Percentiles rank a stretch among this genome's conserved stretches.
Evolutionary conservation across 2,329 filamentous ascomycete species (phyloP).

Genomic region (Ophiocordyceps camponoti-saundersi): DNA sequence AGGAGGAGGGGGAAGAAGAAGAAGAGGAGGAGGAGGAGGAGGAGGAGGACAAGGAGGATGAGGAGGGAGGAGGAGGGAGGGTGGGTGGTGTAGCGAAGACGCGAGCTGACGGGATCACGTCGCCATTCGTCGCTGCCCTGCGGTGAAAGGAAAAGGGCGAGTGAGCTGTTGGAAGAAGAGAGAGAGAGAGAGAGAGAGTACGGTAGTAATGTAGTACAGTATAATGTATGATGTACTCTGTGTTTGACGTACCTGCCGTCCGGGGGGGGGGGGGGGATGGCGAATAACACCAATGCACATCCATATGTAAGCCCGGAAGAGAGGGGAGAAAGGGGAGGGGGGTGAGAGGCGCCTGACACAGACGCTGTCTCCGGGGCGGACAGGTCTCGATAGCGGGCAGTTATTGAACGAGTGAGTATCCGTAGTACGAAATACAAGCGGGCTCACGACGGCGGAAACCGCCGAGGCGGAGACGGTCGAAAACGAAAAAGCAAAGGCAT

Average conservation of each 20-base stretch:
- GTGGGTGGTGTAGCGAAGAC: background rate
- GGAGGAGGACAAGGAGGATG: background rate
- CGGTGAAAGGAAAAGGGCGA: conserved; percentile 1
- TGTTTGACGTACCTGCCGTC: too few relatives aligned
- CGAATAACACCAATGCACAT: too few relatives aligned
- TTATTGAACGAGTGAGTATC: too few relatives aligned
- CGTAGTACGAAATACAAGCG: too few relatives aligned
- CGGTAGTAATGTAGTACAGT: too few relatives aligned
- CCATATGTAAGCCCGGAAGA: too few relatives aligned
- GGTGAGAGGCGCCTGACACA: background rate
- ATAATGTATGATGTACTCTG: too few relatives aligned
- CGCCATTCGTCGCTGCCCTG: conserved; percentile 3
- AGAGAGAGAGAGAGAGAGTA: background rate
- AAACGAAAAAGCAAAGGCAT: too few relatives aligned
- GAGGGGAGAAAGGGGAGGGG: background rate
- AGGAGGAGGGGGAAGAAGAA: too few relatives aligned
- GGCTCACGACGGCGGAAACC: too few relatives aligned
- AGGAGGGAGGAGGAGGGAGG: background rate
- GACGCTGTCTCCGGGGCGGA: background rate
- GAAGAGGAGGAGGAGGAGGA: background rate
- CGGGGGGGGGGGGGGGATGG: too few relatives aligned
- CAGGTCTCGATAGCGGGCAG: background rate
- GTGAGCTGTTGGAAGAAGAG: background rate
- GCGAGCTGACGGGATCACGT: background rate
- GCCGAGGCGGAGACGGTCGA: too few relatives aligned